Percentiles rank a stretch among this genome's conserved stretches.
Evolutionary conservation across 2,329 filamentous ascomycete species (phyloP).

Genomic region (Epichloe coenophiala): DNA sequence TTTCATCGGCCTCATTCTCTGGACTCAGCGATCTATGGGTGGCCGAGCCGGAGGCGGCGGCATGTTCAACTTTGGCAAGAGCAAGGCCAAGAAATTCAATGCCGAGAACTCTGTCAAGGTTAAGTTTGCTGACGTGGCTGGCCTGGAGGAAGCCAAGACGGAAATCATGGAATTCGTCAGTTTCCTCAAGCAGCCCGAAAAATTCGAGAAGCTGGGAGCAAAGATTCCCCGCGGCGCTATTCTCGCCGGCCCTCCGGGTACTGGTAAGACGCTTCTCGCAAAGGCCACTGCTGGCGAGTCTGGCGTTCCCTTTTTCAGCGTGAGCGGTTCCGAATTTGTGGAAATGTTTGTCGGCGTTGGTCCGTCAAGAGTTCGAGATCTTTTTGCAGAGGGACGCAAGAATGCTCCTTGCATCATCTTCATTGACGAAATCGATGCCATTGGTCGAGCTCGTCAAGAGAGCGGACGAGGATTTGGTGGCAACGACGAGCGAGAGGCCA

Average conservation of each 20-base stretch:
- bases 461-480: slow-evolving; percentile 60
- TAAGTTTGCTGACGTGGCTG: slow-evolving; percentile 92
- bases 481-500: slow-evolving; percentile 94
- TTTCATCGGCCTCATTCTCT: slow-evolving; percentile 72
- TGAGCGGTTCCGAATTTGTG: slow-evolving; percentile 96
- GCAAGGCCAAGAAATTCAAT: slow-evolving; percentile 92
- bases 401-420: slow-evolving; percentile 98
- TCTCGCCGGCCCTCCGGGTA: slow-evolving; percentile 92
- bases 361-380: slow-evolving; percentile 83
- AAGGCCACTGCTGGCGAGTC: slow-evolving; percentile 98
- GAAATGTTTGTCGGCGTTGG: slow-evolving; percentile 99
- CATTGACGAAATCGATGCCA: slow-evolving; percentile 98
- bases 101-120: slow-evolving; percentile 93
- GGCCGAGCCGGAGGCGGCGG: slow-evolving; percentile 54
- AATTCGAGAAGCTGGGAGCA: slow-evolving; percentile 85
- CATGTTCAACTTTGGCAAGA: slow-evolving; percentile 93
- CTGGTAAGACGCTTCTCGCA: slow-evolving; percentile 91
- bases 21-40: slow-evolving; percentile 61
- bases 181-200: slow-evolving; percentile 86
- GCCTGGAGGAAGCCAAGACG: slow-evolving; percentile 93
- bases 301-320: slow-evolving; percentile 92
- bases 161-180: slow-evolving; percentile 99
- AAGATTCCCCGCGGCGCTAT: slow-evolving; percentile 97
- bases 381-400: slow-evolving; percentile 90
- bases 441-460: slow-evolving; percentile 80